Evolutionary conservation across 768 basidiomycete genomes (phyloP), one percentile per base, ranked within the genome.

Genomic region (Termitomyces sp.): DNA sequence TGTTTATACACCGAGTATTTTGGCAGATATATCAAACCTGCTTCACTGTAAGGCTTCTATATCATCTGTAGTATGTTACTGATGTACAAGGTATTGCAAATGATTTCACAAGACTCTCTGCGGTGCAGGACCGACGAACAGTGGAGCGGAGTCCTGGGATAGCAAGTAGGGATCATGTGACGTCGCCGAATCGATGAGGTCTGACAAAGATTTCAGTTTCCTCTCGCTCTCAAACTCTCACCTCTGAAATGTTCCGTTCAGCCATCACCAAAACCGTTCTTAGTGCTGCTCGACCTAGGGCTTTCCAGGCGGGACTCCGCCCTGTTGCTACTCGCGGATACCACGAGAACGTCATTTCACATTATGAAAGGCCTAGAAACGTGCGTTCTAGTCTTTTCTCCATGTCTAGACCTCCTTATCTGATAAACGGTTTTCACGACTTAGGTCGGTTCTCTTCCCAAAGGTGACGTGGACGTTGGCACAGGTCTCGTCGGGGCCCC

Each of bases 401-500:
- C 68, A 66, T 72, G 73, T 75, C 66, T 75, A 69, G 68, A 64
- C 63, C 60, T 28, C 52, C 65, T 80, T 83, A 84, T 84, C 87
- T 88, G 86, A 89, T 88, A 84, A 78, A 68, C 71, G 63, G 22
- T 68, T 68, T 68, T 59, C 16, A 58, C 49, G 52, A 39, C 66
- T 12, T 61, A 99, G 96, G 96, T 99, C 33, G 97, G 97, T 64
- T 96, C 94, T 58, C 85, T 99, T 67, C 91, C 93, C 68, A 98
- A 98, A 78, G 84, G 81, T 67, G 96, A 98, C 73, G 62, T 82
- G 22, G 89, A 97, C 74, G 96, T 99, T 56, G 97, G 97, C 32
- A 98, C 96, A 48, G 97, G 97, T 36, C 91, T 99, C 54, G 97
- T 99, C 45, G 97, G 97, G 51, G 96, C 95, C 57, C 95, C 95